These are phyloP conservation scores for Fusarium pseudograminearum DNA, from an alignment of 2,329 filamentous ascomycete genomes.

Conservation along the genomic window DNA sequence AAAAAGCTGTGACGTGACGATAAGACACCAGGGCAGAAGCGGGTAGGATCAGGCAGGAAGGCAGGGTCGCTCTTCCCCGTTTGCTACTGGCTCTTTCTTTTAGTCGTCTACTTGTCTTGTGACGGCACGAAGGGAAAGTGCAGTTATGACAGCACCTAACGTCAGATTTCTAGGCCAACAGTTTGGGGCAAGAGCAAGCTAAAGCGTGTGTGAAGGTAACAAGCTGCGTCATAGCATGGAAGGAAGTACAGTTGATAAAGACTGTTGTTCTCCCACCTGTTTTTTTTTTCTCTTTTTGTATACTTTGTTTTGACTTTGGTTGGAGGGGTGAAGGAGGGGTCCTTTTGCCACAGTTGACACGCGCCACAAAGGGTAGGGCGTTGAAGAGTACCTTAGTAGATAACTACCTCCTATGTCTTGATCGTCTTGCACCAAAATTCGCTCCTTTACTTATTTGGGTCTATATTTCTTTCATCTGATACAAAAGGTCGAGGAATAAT, in stretches of 20 bases:
- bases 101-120: constrained; percentile 3
- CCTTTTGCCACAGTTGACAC: constrained; percentile 38
- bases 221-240: constrained; percentile 47
- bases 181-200: constrained; percentile 21
- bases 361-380: constrained; percentile 24
- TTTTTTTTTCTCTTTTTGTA: constrained; percentile 42
- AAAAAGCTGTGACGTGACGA: constrained; percentile 37
- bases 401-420: no score
- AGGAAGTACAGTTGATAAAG: constrained; percentile 23
- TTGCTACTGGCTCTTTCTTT: constrained; percentile 23
- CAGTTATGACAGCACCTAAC: constrained; percentile 13
- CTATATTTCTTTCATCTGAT: background rate
- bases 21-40: constrained; percentile 34
- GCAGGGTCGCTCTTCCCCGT: constrained; percentile 4
- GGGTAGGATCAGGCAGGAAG: constrained; percentile 29
- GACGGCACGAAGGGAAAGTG: constrained; percentile 5
- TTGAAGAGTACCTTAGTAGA: no score
- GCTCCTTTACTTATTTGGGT: background rate
- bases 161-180: constrained; percentile 9
- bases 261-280: constrained; percentile 26
- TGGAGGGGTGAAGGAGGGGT: constrained; percentile 47
- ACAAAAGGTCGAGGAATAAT: background rate
- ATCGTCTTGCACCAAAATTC: background rate
- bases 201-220: constrained; percentile 20
- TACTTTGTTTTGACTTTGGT: constrained; percentile 38